Percentiles rank a stretch among this genome's conserved stretches.
Evolutionary conservation across 768 basidiomycete species (phyloP).

Genomic region (Podaxis rugospora): DNA sequence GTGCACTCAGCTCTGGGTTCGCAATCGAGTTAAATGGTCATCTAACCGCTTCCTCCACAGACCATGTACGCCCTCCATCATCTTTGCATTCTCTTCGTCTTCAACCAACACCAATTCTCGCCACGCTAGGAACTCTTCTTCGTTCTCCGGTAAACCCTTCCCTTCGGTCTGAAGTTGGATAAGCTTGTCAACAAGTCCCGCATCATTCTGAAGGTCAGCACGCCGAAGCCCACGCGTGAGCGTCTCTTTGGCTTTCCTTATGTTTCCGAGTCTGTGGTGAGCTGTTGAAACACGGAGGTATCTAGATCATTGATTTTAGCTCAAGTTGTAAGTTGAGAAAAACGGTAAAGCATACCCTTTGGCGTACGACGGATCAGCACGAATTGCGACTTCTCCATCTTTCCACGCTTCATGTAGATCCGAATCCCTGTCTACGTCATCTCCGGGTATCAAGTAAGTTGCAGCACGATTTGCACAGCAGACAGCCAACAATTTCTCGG

Average conservation of each 20-base stretch:
- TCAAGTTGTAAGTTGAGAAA: not conserved
- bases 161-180: slow-evolving; percentile 16
- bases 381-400: slow-evolving; percentile 12
- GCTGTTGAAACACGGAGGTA: slow-evolving; percentile 17
- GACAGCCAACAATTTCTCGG: slow-evolving; percentile 9
- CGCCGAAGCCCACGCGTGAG: slow-evolving; percentile 13
- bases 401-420: slow-evolving; percentile 10
- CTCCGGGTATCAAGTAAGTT: not conserved
- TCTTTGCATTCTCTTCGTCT: slow-evolving; percentile 10
- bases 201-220: slow-evolving; percentile 12
- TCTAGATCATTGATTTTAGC: slow-evolving; percentile 1
- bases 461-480: slow-evolving; percentile 6
- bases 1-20: not conserved
- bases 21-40: not conserved
- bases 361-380: slow-evolving; percentile 9
- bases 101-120: slow-evolving; percentile 3
- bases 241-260: slow-evolving; percentile 13
- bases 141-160: slow-evolving; percentile 15
- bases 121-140: slow-evolving; percentile 10
- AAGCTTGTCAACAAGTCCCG: slow-evolving; percentile 14
- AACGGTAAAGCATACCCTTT: slow-evolving; percentile 10
- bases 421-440: not conserved
- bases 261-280: slow-evolving; percentile 12
- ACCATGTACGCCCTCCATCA: slow-evolving; percentile 10
- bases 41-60: slow-evolving; percentile 9